A percentile compares a stretch with the other conserved stretches of the same genome.
These are phyloP conservation scores for Phytophthora meadii DNA, from an alignment of 352 stramenopile species.

Conservation along the genomic window DNA sequence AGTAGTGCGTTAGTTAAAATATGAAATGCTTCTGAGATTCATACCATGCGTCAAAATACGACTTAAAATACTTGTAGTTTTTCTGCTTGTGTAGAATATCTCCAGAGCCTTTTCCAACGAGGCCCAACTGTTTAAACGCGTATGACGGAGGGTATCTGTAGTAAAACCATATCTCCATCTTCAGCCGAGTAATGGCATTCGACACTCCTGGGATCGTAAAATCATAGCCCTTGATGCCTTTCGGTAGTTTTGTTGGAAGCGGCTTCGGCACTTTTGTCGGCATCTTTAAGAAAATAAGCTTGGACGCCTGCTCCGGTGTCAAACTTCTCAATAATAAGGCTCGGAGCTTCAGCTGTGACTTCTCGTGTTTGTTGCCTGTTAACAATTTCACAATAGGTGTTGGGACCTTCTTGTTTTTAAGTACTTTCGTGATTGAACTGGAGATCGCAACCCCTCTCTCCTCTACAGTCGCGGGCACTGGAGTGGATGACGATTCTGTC, in stretches of 20 bases:
- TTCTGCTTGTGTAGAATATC: neutral
- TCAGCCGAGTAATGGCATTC: conserved; percentile 4
- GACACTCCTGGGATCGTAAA: conserved; percentile 19
- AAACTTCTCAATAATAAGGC: conserved; percentile 11
- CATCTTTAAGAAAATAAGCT: conserved; percentile 19
- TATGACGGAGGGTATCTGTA: conserved; percentile 8
- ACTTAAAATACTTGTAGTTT: conserved; percentile 24
- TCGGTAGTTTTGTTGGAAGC: conserved; percentile 7
- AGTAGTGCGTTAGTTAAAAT: too few species aligned
- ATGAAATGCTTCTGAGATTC: conserved; percentile 2
- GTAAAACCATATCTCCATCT: conserved; percentile 21
- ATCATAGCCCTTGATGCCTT: neutral
- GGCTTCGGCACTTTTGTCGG: conserved; percentile 6
- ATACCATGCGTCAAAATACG: conserved; percentile 18
- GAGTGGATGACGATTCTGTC: neutral
- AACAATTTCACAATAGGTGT: neutral
- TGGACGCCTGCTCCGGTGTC: conserved; percentile 1
- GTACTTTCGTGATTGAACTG: neutral
- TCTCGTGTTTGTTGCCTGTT: conserved; percentile 6
- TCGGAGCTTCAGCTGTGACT: conserved; percentile 9
- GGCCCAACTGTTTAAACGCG: conserved; percentile 14
- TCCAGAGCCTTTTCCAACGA: conserved; percentile 8
- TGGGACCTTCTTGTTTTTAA: conserved; percentile 15
- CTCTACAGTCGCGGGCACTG: neutral
- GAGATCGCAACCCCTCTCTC: conserved; percentile 5